Percentiles rank a stretch among this genome's conserved stretches.
Conservation (phyloP, 164 flowering plant genomes). For the Kalanchoe fedtschenkoi region DNA sequence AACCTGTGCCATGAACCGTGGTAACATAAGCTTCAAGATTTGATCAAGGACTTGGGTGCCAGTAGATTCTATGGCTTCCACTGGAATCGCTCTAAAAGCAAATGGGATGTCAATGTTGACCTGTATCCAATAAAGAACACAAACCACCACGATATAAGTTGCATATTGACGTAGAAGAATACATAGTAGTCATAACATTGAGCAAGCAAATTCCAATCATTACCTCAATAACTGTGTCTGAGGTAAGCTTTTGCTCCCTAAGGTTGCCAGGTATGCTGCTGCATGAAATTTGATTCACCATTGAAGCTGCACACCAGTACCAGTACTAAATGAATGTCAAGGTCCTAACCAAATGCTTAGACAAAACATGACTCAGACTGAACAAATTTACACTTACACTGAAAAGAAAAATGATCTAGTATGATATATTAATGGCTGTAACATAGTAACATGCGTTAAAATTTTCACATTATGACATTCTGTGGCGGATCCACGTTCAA, state of each 20-base stretch:
- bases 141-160: background rate
- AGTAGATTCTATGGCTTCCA: background rate
- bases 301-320: constrained; percentile 3
- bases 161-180: too few species aligned
- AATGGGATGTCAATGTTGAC: constrained; percentile 1
- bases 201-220: background rate
- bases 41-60: constrained; percentile 9
- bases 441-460: too few species aligned
- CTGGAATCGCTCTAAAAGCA: constrained; percentile 1
- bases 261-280: background rate
- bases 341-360: background rate
- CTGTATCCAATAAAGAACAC: background rate
- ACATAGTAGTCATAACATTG: background rate
- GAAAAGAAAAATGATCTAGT: background rate
- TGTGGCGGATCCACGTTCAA: too few species aligned
- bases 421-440: too few species aligned
- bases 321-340: background rate
- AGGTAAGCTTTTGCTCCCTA: constrained; percentile 3
- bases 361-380: background rate
- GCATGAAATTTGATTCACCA: constrained; percentile 4
- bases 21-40: constrained; percentile 4
- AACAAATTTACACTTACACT: background rate
- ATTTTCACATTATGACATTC: too few species aligned
- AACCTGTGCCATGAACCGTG: constrained; percentile 7
- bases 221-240: constrained; percentile 5